Evolutionary conservation across 139 green algal genomes (phyloP), one percentile per base, ranked within the genome.

Genomic region (Chlamydomonas incerta): DNA sequence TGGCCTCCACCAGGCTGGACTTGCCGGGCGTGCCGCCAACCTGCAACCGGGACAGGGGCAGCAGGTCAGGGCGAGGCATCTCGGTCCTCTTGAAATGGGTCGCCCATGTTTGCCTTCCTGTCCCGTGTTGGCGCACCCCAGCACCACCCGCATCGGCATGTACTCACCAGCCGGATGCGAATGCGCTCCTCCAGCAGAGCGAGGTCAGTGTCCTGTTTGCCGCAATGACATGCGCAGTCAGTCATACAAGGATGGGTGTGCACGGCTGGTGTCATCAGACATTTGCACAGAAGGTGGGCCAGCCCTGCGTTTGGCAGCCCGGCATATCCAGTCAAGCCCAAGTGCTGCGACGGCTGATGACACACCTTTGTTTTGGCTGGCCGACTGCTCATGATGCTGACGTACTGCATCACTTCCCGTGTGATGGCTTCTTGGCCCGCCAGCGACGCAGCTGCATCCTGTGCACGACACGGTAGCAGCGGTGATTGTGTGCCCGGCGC

Each of bases 131-230:
- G n/a, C n/a, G n/a, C n/a, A n/a, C n/a, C n/a, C n/a, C n/a, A n/a
- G n/a, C n/a, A 50, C 41, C 41, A 50, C 6, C 41, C 8, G 41
- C 41, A 50, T 5, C 41, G 5, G 41, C 41, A 50, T 8, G 41
- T 50, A 14, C 77, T 65, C 62, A 83, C 6, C 63, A 83, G 77
- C 41, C 47, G 37, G 2, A 18, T 33, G 5, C 77, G 77, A 23
- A 83, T 83, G 46, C 77, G 77, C 5, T 83, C 77, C 62, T 83
- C 77, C 28, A 83, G 77, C 29, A 63, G 29, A 1, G 63, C 47
- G 20, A 83, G 13, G 63, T 82, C 75, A 14, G 35, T 29, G 6
- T 60, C 75, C 75, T 82, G 74, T 15, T 29, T 69, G 8, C 41
- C 41, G 41, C 41, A 50, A 50, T 50, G 6, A 50, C 41, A 70